Evolutionary conservation across 169 alveolate species (phyloP).

Genomic region (Plasmodium berghei): DNA sequence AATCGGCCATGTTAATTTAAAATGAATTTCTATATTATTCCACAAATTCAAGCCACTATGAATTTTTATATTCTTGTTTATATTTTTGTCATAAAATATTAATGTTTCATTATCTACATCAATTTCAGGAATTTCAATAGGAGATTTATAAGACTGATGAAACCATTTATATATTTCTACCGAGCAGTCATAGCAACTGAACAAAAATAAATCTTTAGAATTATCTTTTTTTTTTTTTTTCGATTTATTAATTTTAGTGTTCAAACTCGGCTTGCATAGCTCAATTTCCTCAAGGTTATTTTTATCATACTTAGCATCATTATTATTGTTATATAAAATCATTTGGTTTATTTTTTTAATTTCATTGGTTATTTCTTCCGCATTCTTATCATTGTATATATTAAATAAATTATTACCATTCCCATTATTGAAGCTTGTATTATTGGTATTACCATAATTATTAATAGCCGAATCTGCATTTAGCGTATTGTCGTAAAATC

Average conservation of each 20-base stretch:
- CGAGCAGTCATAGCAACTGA: constrained; percentile 70
- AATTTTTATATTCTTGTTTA: constrained; percentile 73
- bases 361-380: constrained; percentile 40
- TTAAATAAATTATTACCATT: constrained; percentile 22
- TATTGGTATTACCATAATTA: constrained; percentile 36
- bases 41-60: constrained; percentile 75
- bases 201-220: constrained; percentile 31
- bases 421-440: constrained; percentile 20
- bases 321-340: constrained; percentile 7
- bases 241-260: not conserved
- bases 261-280: not conserved
- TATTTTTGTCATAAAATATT: constrained; percentile 76
- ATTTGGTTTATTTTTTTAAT: constrained; percentile 44
- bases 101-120: constrained; percentile 75
- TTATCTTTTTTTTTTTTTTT: constrained; percentile 1
- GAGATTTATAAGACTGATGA: constrained; percentile 75
- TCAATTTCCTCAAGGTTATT: not conserved
- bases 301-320: not conserved
- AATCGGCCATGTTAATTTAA: constrained; percentile 76
- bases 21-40: constrained; percentile 73
- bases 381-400: constrained; percentile 26
- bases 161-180: constrained; percentile 77
- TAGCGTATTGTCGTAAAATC: constrained; percentile 51
- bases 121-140: constrained; percentile 76
- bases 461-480: constrained; percentile 25